Evolutionary conservation across 2,329 filamentous ascomycete genomes (phyloP).

Genomic region (Parasarocladium wereldwijsianum): DNA sequence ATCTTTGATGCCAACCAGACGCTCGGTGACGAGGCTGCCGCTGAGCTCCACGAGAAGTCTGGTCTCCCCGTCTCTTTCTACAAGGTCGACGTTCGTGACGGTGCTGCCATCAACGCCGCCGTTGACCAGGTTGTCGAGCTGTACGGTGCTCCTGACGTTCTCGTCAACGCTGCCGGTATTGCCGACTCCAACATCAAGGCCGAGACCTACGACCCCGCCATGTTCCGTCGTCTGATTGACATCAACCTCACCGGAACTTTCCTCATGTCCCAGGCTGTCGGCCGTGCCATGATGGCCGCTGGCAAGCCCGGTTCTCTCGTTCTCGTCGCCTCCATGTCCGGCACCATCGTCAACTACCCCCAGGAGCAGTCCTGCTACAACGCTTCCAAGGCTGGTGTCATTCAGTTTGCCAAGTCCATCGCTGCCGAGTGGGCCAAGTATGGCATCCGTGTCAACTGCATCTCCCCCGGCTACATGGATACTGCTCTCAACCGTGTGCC

Average conservation of each 20-base stretch:
- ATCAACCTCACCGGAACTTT: constrained; percentile 74
- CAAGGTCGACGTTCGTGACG: constrained; percentile 65
- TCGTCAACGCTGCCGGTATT: constrained; percentile 71
- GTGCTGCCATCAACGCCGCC: constrained; percentile 52
- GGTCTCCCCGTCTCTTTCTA: constrained; percentile 62
- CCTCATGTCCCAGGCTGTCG: constrained; percentile 60
- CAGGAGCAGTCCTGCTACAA: constrained; percentile 78
- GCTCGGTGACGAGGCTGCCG: constrained; percentile 54
- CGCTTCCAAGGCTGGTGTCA: constrained; percentile 66
- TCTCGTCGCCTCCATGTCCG: constrained; percentile 69
- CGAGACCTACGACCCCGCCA: constrained; percentile 60
- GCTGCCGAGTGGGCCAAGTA: constrained; percentile 76
- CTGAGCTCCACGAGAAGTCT: constrained; percentile 57
- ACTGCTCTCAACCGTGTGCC: constrained; percentile 68
- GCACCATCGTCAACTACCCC: constrained; percentile 72
- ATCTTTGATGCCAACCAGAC: constrained; percentile 69
- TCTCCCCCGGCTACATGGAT: constrained; percentile 79
- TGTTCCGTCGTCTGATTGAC: constrained; percentile 66
- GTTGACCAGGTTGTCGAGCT: constrained; percentile 50
- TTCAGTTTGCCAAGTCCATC: constrained; percentile 66
- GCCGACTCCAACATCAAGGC: constrained; percentile 75
- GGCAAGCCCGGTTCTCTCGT: constrained; percentile 59
- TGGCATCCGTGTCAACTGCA: constrained; percentile 69
- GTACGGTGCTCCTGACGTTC: constrained; percentile 56
- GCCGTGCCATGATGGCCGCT: constrained; percentile 57